A percentile compares a stretch with the other conserved stretches of the same genome.
Conservation (phyloP, 768 basidiomycete species). For the Boletus rubescentipes region DNA sequence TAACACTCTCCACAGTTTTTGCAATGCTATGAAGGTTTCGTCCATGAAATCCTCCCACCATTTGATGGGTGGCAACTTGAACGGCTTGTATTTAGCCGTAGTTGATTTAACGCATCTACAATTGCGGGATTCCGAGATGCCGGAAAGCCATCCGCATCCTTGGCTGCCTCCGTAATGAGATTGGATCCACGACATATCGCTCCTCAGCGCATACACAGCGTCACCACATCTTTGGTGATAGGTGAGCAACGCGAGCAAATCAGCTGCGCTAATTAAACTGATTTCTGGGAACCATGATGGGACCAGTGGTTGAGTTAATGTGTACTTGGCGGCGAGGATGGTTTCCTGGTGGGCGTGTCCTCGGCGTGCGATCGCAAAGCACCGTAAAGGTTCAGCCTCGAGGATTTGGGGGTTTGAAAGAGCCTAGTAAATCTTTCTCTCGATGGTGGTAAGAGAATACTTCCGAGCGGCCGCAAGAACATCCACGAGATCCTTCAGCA, state of each 20-base stretch:
- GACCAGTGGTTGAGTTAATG: conserved; percentile 25
- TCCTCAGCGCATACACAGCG: conserved; percentile 4
- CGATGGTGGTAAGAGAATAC: conserved; percentile 16
- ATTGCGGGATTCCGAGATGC: too few relatives aligned
- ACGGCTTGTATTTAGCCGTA: neutral
- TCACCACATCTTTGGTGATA: conserved; percentile 19
- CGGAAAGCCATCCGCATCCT: neutral
- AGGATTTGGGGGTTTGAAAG: conserved; percentile 18
- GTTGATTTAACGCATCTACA: neutral
- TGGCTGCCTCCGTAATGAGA: conserved; percentile 3
- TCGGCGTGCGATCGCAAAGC: conserved; percentile 33
- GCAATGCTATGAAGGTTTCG: neutral
- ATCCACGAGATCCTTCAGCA: neutral
- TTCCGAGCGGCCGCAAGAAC: conserved; percentile 18
- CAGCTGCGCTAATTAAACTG: conserved; percentile 22
- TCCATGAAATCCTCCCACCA: conserved; percentile 24
- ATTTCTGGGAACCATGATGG: conserved; percentile 28
- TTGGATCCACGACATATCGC: conserved; percentile 12
- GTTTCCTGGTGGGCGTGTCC: conserved; percentile 24
- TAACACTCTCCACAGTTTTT: neutral
- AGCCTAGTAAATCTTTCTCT: conserved; percentile 18
- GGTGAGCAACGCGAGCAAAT: conserved; percentile 25
- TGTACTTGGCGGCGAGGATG: conserved; percentile 28
- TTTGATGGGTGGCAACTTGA: neutral
- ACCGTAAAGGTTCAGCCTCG: conserved; percentile 24